Conservation (phyloP, 2,329 filamentous ascomycete species). For the Pseudocercospora macadamiae region DNA sequence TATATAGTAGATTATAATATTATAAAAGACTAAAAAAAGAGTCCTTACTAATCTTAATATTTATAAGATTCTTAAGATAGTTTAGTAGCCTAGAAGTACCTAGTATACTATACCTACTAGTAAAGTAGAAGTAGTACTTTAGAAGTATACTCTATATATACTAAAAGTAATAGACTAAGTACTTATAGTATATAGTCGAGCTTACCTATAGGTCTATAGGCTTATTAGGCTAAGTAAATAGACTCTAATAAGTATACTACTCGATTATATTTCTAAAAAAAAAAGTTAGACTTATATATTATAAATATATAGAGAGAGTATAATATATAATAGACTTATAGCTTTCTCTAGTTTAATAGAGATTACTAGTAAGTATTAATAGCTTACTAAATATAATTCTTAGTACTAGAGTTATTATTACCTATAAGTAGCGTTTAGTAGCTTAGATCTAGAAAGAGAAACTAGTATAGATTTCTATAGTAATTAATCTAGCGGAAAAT, state of each 20-base stretch:
- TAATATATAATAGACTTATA: neutral
- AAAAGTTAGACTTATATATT: neutral
- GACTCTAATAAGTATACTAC: neutral
- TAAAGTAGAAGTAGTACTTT: neutral
- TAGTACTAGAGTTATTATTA: neutral
- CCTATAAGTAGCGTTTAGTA: too few relatives aligned
- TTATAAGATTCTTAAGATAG: neutral
- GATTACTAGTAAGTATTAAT: neutral
- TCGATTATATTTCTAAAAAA: neutral
- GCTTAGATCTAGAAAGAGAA: too few relatives aligned
- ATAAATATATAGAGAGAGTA: neutral
- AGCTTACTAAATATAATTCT: neutral
- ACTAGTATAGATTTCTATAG: too few relatives aligned
- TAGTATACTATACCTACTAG: neutral
- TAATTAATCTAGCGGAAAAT: too few relatives aligned
- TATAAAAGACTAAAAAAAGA: neutral
- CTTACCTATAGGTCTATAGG: neutral
- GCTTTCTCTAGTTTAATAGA: neutral
- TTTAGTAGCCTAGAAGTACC: neutral
- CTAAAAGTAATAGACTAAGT: neutral
- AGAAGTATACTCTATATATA: neutral
- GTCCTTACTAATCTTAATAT: neutral
- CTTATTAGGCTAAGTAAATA: neutral
- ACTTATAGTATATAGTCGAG: neutral
- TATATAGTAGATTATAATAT: neutral